These are phyloP conservation scores for Xylaria acuta DNA, from an alignment of 495 filamentous ascomycete species.

Conservation along the genomic window DNA sequence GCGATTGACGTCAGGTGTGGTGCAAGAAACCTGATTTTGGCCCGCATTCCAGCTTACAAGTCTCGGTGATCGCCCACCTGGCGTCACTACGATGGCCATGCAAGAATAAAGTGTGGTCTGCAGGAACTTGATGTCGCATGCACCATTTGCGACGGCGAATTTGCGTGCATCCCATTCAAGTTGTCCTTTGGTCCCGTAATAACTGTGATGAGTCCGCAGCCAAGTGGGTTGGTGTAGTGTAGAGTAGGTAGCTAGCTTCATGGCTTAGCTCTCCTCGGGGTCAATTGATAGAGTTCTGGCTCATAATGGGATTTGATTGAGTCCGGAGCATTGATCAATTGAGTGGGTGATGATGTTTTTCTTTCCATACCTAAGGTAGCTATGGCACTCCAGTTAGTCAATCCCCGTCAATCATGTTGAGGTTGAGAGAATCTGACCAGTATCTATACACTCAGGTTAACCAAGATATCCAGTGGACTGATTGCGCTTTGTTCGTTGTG, in stretches of 20 bases:
- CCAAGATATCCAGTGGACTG: background rate
- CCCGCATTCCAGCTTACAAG: constrained; percentile 27
- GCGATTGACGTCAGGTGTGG: constrained; percentile 38
- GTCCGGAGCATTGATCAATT: background rate
- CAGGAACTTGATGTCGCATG: background rate
- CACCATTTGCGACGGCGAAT: background rate
- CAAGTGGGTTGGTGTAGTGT: background rate
- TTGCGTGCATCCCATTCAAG: background rate
- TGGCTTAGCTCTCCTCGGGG: background rate
- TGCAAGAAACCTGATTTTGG: constrained; percentile 37
- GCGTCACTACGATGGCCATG: constrained; percentile 30
- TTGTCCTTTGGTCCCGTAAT: no score
- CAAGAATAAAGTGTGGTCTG: background rate
- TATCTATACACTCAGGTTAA: background rate
- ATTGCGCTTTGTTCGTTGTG: background rate
- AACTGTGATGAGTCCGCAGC: background rate
- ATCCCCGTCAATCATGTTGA: background rate
- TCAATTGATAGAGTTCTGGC: background rate
- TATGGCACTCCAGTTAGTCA: background rate
- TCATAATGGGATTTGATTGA: background rate
- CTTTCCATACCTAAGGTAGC: background rate
- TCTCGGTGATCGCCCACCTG: constrained; percentile 31
- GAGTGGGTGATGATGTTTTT: background rate
- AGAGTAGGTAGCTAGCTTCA: no score
- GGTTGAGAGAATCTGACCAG: background rate